Conservation (phyloP, 1,284 basidiomycete genomes). For the Farysia itapuensis region DNA sequence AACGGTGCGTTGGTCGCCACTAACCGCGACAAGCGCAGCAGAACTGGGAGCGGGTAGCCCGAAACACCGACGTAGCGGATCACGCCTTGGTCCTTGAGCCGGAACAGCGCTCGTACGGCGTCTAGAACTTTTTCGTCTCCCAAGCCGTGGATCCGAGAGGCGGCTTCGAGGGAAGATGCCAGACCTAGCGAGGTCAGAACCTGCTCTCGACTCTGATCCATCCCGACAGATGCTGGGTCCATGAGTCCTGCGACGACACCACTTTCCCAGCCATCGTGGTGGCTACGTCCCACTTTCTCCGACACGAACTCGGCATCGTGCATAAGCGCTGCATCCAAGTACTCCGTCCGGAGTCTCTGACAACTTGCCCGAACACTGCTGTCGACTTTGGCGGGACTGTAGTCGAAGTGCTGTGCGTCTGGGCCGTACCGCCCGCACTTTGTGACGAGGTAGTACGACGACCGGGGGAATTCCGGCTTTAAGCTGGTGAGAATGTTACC, state of each 20-base stretch:
- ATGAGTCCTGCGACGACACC: slow-evolving; percentile 37
- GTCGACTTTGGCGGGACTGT: slow-evolving; percentile 72
- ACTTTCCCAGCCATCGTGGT: slow-evolving; percentile 29
- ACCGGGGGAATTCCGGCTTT: slow-evolving; percentile 46
- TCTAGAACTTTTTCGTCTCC: slow-evolving; percentile 80
- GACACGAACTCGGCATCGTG: slow-evolving; percentile 91
- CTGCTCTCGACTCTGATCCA: slow-evolving; percentile 13
- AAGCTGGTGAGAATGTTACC: slow-evolving; percentile 65
- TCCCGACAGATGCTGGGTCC: slow-evolving; percentile 3
- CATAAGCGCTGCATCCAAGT: slow-evolving; percentile 64
- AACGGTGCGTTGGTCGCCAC: slow-evolving; percentile 61
- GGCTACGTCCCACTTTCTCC: slow-evolving; percentile 64
- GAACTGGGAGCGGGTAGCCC: slow-evolving; percentile 84
- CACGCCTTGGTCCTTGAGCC: slow-evolving; percentile 76
- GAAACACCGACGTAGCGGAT: slow-evolving; percentile 81
- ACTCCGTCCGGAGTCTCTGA: slow-evolving; percentile 71
- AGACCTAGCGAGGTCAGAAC: slow-evolving; percentile 44
- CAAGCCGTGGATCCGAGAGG: slow-evolving; percentile 68
- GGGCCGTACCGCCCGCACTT: slow-evolving; percentile 86
- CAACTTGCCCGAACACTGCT: slow-evolving; percentile 74
- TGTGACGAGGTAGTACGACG: slow-evolving; percentile 67
- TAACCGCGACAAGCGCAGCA: slow-evolving; percentile 79
- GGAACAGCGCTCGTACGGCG: slow-evolving; percentile 72
- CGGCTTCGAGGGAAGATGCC: slow-evolving; percentile 63
- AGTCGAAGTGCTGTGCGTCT: slow-evolving; percentile 71